Evolutionary conservation across 1,139 yeast species (phyloP), one percentile per base, ranked within the genome.

Genomic region (Taphrina communis): DNA sequence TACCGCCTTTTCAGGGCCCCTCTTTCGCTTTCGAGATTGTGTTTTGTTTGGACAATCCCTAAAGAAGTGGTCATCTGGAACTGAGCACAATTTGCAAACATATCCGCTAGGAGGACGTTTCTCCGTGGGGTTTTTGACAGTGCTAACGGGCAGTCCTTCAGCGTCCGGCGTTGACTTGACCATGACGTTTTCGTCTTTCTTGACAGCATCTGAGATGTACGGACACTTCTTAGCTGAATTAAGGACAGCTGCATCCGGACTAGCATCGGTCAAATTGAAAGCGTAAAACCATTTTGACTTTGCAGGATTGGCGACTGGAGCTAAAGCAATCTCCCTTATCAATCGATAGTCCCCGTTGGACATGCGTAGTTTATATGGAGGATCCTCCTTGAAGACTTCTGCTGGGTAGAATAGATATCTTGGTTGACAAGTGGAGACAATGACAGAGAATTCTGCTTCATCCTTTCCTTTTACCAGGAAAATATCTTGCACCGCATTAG

Each of bases 231-330:
- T 65, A 31, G 60, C 44, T 36, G 65, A 42, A 11, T 58, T 58
- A 9, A 72, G 65, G 35, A 68, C 42, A n/a, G 36, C 44, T 11
- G 70, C 19, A 14, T 68, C 57, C 19, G 58, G 51, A 21, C 17
- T 41, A 1, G 60, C 14, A 1, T 72, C 70, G 42, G 73, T 75
- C 48, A 87, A 75, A 59, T 81, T 82, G 73, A 88, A 88, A 0
- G 94, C 95, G 77, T 89, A 89, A 72, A 86, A 87, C 93, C 94
- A 89, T 77, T 86, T 87, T 6, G 80, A 80, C 56, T 77, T 77
- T 1, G 78, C 66, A 7, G 69, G 79, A 11, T 84, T 79, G 0
- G 87, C 88, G 75, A 83, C 87, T 69, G 82, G 81, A 0, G 85
- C 88, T 62, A 89, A 76, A 75, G 91, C 87, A 31, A 89, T 82